Evolutionary conservation across 179 eudicot genomes (phyloP).

Genomic region (Amaranthus tricolor): DNA sequence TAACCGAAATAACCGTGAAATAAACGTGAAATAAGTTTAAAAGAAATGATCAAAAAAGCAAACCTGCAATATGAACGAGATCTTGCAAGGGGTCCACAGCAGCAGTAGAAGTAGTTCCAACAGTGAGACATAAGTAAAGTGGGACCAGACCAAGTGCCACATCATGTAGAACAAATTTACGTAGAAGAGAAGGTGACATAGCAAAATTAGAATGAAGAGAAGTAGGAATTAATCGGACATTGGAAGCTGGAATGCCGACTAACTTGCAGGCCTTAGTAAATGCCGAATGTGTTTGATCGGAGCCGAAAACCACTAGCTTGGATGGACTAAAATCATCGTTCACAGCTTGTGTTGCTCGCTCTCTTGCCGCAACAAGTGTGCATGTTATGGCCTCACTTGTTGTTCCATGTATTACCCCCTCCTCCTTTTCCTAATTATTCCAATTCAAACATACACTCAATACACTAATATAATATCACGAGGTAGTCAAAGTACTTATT

Average conservation of each 20-base stretch:
- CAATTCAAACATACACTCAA: too few species aligned
- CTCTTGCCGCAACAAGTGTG: constrained; percentile 41
- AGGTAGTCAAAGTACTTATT: too few species aligned
- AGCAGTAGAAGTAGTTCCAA: constrained; percentile 45
- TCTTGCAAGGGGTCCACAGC: constrained; percentile 35
- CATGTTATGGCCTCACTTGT: constrained; percentile 44
- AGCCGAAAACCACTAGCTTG: constrained; percentile 41
- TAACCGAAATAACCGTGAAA: too few species aligned
- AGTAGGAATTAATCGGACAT: constrained; percentile 33
- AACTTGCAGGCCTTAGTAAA: constrained; percentile 36
- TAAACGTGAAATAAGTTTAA: too few species aligned
- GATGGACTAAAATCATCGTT: constrained; percentile 20
- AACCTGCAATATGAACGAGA: constrained; percentile 27
- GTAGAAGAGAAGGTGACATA: constrained; percentile 19
- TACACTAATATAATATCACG: too few species aligned
- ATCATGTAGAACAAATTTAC: constrained; percentile 26
- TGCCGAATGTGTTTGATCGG: constrained; percentile 47
- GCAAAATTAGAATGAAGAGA: constrained; percentile 24
- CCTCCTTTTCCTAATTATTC: constrained; percentile 45
- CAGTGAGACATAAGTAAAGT: constrained; percentile 33
- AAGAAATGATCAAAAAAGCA: too few species aligned
- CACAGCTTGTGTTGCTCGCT: constrained; percentile 21
- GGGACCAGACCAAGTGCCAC: constrained; percentile 39
- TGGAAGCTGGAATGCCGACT: constrained; percentile 36
- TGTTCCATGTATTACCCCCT: constrained; percentile 48